These are phyloP conservation scores for Clavulina sp. DNA, from an alignment of 768 basidiomycete species.

Conservation along the genomic window DNA sequence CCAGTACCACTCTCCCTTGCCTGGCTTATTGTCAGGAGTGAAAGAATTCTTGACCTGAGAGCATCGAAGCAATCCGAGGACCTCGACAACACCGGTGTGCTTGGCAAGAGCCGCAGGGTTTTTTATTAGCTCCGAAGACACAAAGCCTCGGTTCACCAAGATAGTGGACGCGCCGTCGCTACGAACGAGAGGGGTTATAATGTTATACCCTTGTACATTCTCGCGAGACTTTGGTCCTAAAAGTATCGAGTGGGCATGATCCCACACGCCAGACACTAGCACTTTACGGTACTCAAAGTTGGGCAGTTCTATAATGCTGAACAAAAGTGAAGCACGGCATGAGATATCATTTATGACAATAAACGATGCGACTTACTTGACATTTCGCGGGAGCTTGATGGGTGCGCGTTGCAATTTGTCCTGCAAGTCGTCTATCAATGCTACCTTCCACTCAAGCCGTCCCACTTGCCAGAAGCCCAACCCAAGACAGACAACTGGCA, in stretches of 20 bases:
- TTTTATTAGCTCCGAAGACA: slow-evolving; percentile 33
- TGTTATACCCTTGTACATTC: slow-evolving; percentile 71
- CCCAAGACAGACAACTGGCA: slow-evolving; percentile 79
- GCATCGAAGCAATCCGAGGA: slow-evolving; percentile 76
- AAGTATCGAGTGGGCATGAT: slow-evolving; percentile 58
- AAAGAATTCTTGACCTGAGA: slow-evolving; percentile 52
- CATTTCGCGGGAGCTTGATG: slow-evolving; percentile 56
- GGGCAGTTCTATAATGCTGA: slow-evolving; percentile 54
- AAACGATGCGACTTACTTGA: slow-evolving; percentile 46
- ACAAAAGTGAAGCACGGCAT: background rate
- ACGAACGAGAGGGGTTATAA: slow-evolving; percentile 74
- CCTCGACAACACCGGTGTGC: slow-evolving; percentile 38
- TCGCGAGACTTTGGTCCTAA: slow-evolving; percentile 78
- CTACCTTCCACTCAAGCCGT: slow-evolving; percentile 86
- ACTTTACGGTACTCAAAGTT: slow-evolving; percentile 87
- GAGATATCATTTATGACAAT: slow-evolving; percentile 16
- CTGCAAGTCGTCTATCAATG: slow-evolving; percentile 83
- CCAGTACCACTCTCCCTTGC: slow-evolving; percentile 82
- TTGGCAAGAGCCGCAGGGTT: slow-evolving; percentile 9
- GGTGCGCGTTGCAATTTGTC: slow-evolving; percentile 71
- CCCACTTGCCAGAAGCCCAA: slow-evolving; percentile 90
- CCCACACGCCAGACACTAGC: slow-evolving; percentile 56
- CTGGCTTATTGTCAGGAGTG: slow-evolving; percentile 75
- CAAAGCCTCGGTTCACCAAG: slow-evolving; percentile 85
- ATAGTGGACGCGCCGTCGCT: slow-evolving; percentile 58